Percentiles rank a stretch among this genome's conserved stretches.
These are phyloP conservation scores for Oropetium thomaeum DNA, from an alignment of 176 grass and related monocot genomes.

Conservation along the genomic window DNA sequence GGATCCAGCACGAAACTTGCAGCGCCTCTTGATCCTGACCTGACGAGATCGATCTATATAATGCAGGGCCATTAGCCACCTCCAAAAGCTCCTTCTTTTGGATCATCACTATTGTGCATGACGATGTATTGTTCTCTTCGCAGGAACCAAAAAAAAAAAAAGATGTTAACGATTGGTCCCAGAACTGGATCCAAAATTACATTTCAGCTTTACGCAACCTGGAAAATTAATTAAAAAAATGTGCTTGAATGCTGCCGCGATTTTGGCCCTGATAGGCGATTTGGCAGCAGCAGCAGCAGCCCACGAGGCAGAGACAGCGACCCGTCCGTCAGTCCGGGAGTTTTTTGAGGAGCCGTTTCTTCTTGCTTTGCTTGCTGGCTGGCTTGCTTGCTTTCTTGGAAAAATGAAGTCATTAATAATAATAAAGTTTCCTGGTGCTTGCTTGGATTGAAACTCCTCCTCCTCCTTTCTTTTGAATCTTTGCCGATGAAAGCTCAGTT, in stretches of 20 bases:
- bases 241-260: conserved; percentile 23
- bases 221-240: background rate
- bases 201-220: conserved; percentile 1
- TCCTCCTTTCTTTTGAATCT: no score
- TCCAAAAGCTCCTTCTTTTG: background rate
- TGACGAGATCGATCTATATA: background rate
- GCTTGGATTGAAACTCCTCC: background rate
- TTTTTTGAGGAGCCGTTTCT: background rate
- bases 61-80: background rate
- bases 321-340: background rate
- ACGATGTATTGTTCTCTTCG: no score
- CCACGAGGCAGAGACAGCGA: background rate
- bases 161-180: background rate
- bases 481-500: background rate
- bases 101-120: no score
- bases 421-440: background rate
- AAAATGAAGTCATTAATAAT: no score
- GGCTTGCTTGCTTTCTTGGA: no score
- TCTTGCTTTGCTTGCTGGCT: no score
- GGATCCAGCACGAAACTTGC: conserved; percentile 30
- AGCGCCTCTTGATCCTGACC: no score
- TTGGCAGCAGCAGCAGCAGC: background rate
- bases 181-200: no score
- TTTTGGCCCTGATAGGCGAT: conserved; percentile 2
- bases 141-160: no score